phyloP scores from a whole-genome alignment of 257 asterid genomes.

The Penstemon newberryi region DNA sequence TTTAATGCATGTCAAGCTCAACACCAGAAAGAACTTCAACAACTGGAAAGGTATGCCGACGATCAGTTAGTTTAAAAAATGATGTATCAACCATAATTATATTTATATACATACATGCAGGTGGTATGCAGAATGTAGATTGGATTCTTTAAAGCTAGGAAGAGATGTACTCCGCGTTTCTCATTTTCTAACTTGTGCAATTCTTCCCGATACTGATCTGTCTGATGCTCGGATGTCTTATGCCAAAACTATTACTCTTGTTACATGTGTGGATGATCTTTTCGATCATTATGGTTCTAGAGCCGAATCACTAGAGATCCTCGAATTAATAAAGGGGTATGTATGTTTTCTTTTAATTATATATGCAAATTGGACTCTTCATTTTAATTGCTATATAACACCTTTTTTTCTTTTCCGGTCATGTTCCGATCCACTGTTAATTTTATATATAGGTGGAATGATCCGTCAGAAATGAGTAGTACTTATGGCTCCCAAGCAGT shows the following conservation, averaged over 20 bases:
- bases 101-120: conserved; percentile 2
- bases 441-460: conserved; percentile 41
- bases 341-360: background rate
- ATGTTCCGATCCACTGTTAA: too few species aligned
- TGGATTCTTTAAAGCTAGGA: conserved; percentile 34
- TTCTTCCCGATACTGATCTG: conserved; percentile 33
- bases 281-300: conserved; percentile 41
- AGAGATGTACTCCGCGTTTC: conserved; percentile 23
- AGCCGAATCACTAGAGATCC: conserved; percentile 37
- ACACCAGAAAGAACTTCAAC: conserved; percentile 40
- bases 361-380: too few species aligned
- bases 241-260: conserved; percentile 33
- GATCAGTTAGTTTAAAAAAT: background rate
- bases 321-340: conserved; percentile 35
- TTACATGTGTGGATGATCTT: conserved; percentile 43
- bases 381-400: too few species aligned
- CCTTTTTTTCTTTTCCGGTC: too few species aligned
- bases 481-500: conserved; percentile 36
- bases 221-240: conserved; percentile 37
- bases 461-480: conserved; percentile 8
- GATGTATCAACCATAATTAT: background rate
- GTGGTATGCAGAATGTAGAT: conserved; percentile 40
- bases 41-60: conserved; percentile 36
- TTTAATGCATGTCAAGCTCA: conserved; percentile 45
- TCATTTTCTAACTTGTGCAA: conserved; percentile 33